Percentiles rank a stretch among this genome's conserved stretches.
phyloP scores from a whole-genome alignment of 1,139 yeast genomes.

The Hansenula anomala region DNA sequence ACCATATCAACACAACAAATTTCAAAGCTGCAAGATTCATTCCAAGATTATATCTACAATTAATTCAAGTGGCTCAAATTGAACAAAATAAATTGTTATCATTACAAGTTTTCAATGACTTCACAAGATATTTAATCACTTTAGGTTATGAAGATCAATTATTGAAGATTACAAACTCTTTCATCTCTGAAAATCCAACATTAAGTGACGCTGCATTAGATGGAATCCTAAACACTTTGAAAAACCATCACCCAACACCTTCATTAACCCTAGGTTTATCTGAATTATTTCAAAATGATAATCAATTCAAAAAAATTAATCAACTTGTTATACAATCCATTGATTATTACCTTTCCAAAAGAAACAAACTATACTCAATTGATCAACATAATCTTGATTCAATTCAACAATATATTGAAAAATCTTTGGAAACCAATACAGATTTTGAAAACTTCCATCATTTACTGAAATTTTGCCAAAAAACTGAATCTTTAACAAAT shows the following conservation, averaged over 20 bases:
- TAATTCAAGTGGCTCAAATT: conserved; percentile 5
- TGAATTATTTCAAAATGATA: not conserved
- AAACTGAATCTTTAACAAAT: not conserved
- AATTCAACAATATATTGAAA: not conserved
- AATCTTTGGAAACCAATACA: not conserved
- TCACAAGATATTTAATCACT: conserved; percentile 10
- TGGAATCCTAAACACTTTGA: not conserved
- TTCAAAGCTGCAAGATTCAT: conserved; percentile 18
- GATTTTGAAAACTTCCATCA: not conserved
- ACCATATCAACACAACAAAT: conserved; percentile 8
- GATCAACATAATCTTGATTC: not conserved
- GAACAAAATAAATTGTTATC: conserved; percentile 2
- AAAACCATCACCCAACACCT: not conserved
- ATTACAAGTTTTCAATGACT: conserved; percentile 8
- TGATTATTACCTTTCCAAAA: not conserved
- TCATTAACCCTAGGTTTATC: not conserved
- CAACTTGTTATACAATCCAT: not conserved
- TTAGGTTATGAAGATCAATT: conserved; percentile 16
- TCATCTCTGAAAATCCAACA: conserved; percentile 3
- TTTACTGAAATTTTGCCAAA: not conserved
- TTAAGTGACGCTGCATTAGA: not conserved
- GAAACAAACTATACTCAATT: not conserved
- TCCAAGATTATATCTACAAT: conserved; percentile 17
- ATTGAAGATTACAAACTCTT: conserved; percentile 5
- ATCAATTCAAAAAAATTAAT: not conserved